Conservation (phyloP, 2,329 filamentous ascomycete species). For the Aspergillus transmontanensis region DNA sequence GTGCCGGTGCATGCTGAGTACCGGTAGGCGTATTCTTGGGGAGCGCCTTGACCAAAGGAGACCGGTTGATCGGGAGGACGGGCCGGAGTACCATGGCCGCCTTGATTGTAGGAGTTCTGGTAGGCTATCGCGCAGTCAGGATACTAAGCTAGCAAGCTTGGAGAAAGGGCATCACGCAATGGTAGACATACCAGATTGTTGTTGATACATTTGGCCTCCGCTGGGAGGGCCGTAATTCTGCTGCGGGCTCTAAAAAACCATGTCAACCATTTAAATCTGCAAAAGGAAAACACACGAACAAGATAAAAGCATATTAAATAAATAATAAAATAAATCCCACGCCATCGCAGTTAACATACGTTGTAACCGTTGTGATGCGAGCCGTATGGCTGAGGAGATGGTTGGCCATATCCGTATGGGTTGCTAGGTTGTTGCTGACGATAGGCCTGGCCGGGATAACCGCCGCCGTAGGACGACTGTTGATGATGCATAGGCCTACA, state of each 20-base stretch:
- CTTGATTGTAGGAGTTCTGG: constrained; percentile 60
- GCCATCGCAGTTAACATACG: constrained; percentile 30
- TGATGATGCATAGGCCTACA: constrained; percentile 38
- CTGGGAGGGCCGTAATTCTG: constrained; percentile 38
- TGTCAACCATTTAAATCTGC: constrained; percentile 16
- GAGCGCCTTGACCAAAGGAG: constrained; percentile 78
- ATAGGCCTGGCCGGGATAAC: constrained; percentile 41
- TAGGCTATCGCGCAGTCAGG: constrained; percentile 26
- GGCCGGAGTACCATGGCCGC: constrained; percentile 57
- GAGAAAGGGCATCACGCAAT: neutral
- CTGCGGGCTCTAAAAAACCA: constrained; percentile 25
- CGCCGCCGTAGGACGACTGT: constrained; percentile 35
- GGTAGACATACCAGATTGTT: constrained; percentile 40
- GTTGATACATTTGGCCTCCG: constrained; percentile 43
- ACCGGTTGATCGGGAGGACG: constrained; percentile 69
- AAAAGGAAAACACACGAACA: neutral
- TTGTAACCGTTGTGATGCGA: constrained; percentile 38
- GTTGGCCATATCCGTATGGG: constrained; percentile 48
- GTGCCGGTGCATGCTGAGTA: constrained; percentile 90
- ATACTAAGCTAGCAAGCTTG: neutral
- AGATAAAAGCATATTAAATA: neutral
- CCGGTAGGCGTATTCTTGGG: constrained; percentile 78
- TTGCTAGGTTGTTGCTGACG: constrained; percentile 44
- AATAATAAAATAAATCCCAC: neutral
- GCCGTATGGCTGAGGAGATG: constrained; percentile 43